phyloP scores from a whole-genome alignment of 1,139 yeast genomes.

The Candida mesenterica region DNA sequence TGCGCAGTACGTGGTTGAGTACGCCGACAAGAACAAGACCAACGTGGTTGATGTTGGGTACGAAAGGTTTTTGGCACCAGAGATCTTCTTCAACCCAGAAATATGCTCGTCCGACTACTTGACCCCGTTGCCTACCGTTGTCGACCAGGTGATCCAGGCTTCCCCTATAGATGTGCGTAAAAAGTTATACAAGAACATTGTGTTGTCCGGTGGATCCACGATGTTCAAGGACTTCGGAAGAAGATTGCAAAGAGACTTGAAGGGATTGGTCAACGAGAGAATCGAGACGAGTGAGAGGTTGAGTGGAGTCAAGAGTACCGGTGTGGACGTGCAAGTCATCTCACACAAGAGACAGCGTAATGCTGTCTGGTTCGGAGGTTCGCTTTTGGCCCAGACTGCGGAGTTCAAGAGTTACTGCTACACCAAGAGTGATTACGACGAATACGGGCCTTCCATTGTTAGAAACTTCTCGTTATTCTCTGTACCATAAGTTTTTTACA shows the following conservation, averaged over 20 bases:
- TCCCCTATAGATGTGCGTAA: conserved; percentile 98
- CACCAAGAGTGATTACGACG: conserved; percentile 96
- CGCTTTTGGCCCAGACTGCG: conserved; percentile 92
- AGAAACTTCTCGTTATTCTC: conserved; percentile 93
- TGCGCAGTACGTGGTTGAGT: conserved; percentile 89
- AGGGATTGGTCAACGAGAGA: conserved; percentile 83
- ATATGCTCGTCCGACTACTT: conserved; percentile 92
- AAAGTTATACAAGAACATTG: conserved; percentile 92
- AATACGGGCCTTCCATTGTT: conserved; percentile 95
- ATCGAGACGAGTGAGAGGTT: conserved; percentile 75
- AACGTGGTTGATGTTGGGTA: conserved; percentile 89
- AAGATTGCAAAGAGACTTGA: conserved; percentile 93
- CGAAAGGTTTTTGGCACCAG: conserved; percentile 97
- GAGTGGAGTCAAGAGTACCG: conserved; percentile 85
- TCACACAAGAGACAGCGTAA: conserved; percentile 96
- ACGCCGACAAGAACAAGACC: conserved; percentile 63
- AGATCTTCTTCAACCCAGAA: conserved; percentile 97
- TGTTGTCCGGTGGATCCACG: conserved; percentile 93
- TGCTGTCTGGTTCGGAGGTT: conserved; percentile 99
- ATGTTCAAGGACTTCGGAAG: conserved; percentile 99
- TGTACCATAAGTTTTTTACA: conserved; percentile 60
- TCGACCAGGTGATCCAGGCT: conserved; percentile 91
- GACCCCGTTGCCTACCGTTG: conserved; percentile 93
- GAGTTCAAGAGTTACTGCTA: conserved; percentile 96
- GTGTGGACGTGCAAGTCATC: conserved; percentile 95